Percentiles rank a stretch among this genome's conserved stretches.
These are phyloP conservation scores for Houttuynia cordata DNA, from an alignment of 164 flowering plant genomes.

Conservation along the genomic window DNA sequence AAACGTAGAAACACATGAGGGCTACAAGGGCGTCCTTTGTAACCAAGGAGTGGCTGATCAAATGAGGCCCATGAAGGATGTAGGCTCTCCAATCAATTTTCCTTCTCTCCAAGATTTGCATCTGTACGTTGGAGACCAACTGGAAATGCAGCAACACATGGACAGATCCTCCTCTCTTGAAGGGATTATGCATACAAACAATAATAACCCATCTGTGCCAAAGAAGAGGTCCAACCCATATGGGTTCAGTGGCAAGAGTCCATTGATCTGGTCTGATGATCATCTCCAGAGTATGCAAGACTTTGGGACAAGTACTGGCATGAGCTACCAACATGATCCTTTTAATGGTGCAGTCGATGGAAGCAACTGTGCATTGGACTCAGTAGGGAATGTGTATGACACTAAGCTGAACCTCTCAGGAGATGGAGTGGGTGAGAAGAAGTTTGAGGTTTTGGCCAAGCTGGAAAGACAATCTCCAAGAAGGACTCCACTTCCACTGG, in stretches of 20 bases:
- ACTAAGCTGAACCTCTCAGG: slow-evolving; percentile 31
- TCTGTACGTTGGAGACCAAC: slow-evolving; percentile 24
- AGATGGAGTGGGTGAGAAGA: slow-evolving; percentile 13
- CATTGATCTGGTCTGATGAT: slow-evolving; percentile 6
- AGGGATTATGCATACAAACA: too few relatives aligned
- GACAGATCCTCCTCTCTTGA: slow-evolving; percentile 23
- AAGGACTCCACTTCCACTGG: slow-evolving; percentile 21
- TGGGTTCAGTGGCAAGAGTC: slow-evolving; percentile 5
- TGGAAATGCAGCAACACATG: slow-evolving; percentile 37
- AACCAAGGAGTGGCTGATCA: too few relatives aligned
- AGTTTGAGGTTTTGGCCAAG: slow-evolving; percentile 27
- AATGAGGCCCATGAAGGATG: too few relatives aligned
- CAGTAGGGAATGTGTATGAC: slow-evolving; percentile 6
- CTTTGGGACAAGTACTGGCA: slow-evolving; percentile 13
- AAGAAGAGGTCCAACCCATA: slow-evolving; percentile 6
- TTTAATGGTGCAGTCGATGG: slow-evolving; percentile 5
- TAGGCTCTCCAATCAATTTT: slow-evolving; percentile 15
- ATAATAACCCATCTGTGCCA: too few relatives aligned
- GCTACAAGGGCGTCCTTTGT: slow-evolving; percentile 29
- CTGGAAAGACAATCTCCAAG: slow-evolving; percentile 73
- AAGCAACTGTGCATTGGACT: slow-evolving; percentile 3
- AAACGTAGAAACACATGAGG: slow-evolving; percentile 26
- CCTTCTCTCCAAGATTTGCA: slow-evolving; percentile 3
- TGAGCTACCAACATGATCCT: slow-evolving; percentile 27
- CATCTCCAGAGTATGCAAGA: slow-evolving; percentile 3